These are phyloP conservation scores for Debaryomycetaceae sp. DNA, from an alignment of 1,139 yeast species.

Conservation along the genomic window DNA sequence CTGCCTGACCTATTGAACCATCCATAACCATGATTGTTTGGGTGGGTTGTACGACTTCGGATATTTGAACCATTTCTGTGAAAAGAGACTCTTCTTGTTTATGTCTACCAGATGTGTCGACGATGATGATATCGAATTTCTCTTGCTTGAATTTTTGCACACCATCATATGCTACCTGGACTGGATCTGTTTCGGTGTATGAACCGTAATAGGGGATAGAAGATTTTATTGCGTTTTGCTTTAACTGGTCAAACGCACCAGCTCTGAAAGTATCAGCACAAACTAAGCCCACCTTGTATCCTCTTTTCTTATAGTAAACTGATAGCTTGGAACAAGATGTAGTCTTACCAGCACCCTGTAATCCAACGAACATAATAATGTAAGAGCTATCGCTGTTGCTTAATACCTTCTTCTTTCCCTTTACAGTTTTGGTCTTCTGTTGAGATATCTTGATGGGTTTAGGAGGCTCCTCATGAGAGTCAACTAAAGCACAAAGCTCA, in stretches of 20 bases:
- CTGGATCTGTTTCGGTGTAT: constrained; percentile 94
- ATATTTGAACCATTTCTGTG: constrained; percentile 91
- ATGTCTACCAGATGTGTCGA: constrained; percentile 98
- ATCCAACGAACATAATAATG: constrained; percentile 95
- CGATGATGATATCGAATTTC: constrained; percentile 88
- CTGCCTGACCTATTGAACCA: constrained; percentile 98
- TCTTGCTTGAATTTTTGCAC: constrained; percentile 88
- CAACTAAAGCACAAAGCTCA: constrained; percentile 84
- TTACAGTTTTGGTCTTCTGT: constrained; percentile 18
- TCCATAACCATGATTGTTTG: constrained; percentile 98
- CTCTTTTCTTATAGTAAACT: constrained; percentile 88
- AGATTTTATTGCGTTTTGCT: constrained; percentile 95
- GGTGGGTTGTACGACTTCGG: constrained; percentile 79
- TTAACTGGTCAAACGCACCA: constrained; percentile 97
- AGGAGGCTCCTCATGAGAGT: constrained; percentile 62
- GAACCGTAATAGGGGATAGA: constrained; percentile 93
- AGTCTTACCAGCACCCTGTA: constrained; percentile 98
- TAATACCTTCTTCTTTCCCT: constrained; percentile 29
- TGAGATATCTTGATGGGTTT: constrained; percentile 69
- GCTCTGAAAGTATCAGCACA: constrained; percentile 99
- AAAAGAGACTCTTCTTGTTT: constrained; percentile 91
- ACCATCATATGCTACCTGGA: constrained; percentile 86
- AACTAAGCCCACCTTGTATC: constrained; percentile 90
- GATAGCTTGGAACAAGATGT: constrained; percentile 97
- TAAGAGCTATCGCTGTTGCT: constrained; percentile 28